These are phyloP conservation scores for Mucor irregularis DNA, from an alignment of 371 early-diverging fungal genomes.

Conservation along the genomic window DNA sequence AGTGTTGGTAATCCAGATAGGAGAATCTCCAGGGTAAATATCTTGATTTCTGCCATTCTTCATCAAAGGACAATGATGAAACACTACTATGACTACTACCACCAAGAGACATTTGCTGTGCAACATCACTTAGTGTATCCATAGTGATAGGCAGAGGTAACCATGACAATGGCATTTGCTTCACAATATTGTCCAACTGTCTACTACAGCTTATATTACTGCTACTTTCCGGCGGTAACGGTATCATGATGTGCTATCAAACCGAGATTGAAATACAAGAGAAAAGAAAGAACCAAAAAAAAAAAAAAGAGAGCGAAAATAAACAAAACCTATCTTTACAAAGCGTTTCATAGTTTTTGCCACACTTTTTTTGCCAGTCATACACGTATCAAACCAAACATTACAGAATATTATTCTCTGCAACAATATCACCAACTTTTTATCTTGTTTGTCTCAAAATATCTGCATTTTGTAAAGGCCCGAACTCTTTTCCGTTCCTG, in stretches of 20 bases:
- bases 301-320: background rate
- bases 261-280: no score
- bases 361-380: background rate
- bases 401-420: no score
- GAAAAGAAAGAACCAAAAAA: background rate
- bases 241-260: no score
- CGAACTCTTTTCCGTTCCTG: no score
- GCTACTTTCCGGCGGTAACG: no score
- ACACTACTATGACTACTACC: no score
- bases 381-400: background rate
- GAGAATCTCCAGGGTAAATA: slow-evolving; percentile 13
- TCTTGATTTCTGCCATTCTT: slow-evolving; percentile 5
- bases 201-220: no score
- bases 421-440: no score
- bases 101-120: background rate
- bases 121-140: slow-evolving; percentile 7
- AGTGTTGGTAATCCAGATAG: slow-evolving; percentile 14
- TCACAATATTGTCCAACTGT: background rate
- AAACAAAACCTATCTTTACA: background rate
- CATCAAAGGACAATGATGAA: slow-evolving; percentile 16
- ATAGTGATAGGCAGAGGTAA: slow-evolving; percentile 3
- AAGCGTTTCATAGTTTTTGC: background rate
- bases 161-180: slow-evolving; percentile 6
- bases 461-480: no score
- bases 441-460: no score